Evolutionary conservation across 352 stramenopile genomes (phyloP).

Genomic region (Phytophthora citrophthora): DNA sequence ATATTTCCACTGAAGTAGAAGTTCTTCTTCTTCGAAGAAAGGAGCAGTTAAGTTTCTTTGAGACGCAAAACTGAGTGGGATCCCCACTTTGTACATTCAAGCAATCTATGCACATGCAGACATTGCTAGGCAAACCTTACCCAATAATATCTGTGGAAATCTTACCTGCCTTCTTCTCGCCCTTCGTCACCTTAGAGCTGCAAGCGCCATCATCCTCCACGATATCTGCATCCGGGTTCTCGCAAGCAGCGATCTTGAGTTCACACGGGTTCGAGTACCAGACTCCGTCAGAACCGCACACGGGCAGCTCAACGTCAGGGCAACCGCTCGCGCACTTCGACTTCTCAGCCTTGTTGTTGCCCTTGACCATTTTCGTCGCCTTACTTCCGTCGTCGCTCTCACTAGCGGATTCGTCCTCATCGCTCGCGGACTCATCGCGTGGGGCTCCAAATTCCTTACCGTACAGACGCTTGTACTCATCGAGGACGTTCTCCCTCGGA

Average conservation of each 20-base stretch:
- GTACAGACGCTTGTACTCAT: constrained; percentile 17
- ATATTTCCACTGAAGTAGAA: too few species aligned
- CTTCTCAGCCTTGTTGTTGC: constrained; percentile 6
- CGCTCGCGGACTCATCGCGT: constrained; percentile 1
- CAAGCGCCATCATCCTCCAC: constrained; percentile 14
- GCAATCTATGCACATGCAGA: not conserved
- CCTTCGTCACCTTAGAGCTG: constrained; percentile 5
- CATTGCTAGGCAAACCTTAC: not conserved
- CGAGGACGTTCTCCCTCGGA: constrained; percentile 22
- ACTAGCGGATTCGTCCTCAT: constrained; percentile 4
- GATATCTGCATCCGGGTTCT: constrained; percentile 19
- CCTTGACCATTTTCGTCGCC: constrained; percentile 9
- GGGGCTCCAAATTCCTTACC: constrained; percentile 25
- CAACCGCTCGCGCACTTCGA: constrained; percentile 25
- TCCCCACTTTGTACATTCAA: constrained; percentile 1
- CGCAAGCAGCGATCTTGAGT: constrained; percentile 20
- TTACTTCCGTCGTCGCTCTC: not conserved
- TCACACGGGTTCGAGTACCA: constrained; percentile 42
- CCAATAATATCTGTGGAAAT: not conserved
- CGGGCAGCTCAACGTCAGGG: constrained; percentile 22
- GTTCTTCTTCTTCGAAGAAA: too few species aligned
- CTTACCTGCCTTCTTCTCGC: constrained; percentile 1
- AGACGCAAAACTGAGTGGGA: not conserved
- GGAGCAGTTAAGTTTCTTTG: too few species aligned
- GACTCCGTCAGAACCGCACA: constrained; percentile 45